phyloP scores from a whole-genome alignment of 768 basidiomycete genomes.

The Leccinum rimulosum region DNA sequence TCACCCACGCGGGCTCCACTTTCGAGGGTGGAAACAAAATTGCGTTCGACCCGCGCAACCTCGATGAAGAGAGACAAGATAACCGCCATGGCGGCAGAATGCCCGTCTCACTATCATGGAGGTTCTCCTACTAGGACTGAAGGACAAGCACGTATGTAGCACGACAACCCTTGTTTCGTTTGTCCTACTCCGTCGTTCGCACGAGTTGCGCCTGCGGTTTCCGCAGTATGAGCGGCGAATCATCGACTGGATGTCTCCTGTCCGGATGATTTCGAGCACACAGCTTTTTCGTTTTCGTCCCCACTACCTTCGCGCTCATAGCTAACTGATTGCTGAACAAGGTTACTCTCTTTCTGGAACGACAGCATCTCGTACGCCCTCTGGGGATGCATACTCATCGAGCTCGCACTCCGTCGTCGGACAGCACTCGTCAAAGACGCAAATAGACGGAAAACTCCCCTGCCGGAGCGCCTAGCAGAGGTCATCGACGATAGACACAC shows the following conservation, averaged over 20 bases:
- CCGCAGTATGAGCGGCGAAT: conserved; percentile 20
- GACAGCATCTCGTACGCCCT: conserved; percentile 99
- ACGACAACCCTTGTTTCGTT: not conserved
- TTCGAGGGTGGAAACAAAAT: conserved; percentile 86
- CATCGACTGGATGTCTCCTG: not conserved
- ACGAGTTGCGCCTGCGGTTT: conserved; percentile 8
- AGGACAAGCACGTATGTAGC: conserved; percentile 85
- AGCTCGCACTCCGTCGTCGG: conserved; percentile 91
- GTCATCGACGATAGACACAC: conserved; percentile 91
- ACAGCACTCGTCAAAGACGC: conserved; percentile 90
- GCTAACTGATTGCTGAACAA: conserved; percentile 34
- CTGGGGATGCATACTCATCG: conserved; percentile 96
- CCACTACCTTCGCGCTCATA: not conserved
- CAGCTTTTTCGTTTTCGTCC: conserved; percentile 3
- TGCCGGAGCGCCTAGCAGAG: conserved; percentile 83
- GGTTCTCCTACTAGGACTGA: conserved; percentile 87
- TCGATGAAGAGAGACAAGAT: conserved; percentile 69
- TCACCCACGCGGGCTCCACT: conserved; percentile 72
- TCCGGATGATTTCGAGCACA: conserved; percentile 4
- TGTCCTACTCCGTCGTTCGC: conserved; percentile 5
- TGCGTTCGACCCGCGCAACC: conserved; percentile 90
- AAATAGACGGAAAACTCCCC: conserved; percentile 62
- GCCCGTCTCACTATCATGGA: conserved; percentile 95
- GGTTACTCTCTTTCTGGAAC: conserved; percentile 99
- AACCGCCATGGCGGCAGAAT: conserved; percentile 64